These are phyloP conservation scores for Lepidium didymum DNA, from an alignment of 345 rosid genomes.

Conservation along the genomic window DNA sequence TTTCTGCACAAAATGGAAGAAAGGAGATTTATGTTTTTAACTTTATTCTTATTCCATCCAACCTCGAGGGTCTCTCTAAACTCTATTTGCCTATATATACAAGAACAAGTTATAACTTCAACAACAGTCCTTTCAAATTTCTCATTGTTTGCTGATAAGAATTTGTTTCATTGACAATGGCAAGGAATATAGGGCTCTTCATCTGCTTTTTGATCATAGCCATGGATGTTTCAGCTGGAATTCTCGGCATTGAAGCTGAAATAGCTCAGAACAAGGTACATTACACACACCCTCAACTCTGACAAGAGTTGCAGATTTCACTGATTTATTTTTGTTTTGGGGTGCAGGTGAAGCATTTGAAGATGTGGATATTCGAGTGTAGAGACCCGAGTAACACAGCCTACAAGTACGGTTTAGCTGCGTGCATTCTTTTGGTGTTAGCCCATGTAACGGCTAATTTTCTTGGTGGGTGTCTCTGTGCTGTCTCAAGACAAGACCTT, in stretches of 20 bases:
- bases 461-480: slow-evolving; percentile 67
- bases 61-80: slow-evolving; percentile 1
- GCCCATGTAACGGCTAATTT: slow-evolving; percentile 59
- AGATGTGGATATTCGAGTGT: slow-evolving; percentile 67
- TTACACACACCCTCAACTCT: background rate
- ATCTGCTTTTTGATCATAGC: slow-evolving; percentile 33
- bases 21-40: background rate
- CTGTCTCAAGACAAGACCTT: slow-evolving; percentile 49
- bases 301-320: background rate
- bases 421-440: slow-evolving; percentile 46
- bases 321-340: background rate
- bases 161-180: slow-evolving; percentile 10
- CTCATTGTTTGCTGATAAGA: slow-evolving; percentile 11
- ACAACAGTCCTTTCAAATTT: background rate
- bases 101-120: slow-evolving; percentile 9
- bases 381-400: slow-evolving; percentile 74
- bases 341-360: slow-evolving; percentile 64
- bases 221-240: slow-evolving; percentile 35
- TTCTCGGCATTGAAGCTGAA: slow-evolving; percentile 35
- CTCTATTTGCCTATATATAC: slow-evolving; percentile 2
- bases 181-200: slow-evolving; percentile 24
- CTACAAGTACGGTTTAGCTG: slow-evolving; percentile 69
- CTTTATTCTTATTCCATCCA: slow-evolving; percentile 32
- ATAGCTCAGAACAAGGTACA: slow-evolving; percentile 36
- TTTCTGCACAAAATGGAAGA: slow-evolving; percentile 4